Evolutionary conservation across 1,139 yeast species (phyloP).

Genomic region (Saccharomyces pastorianus): DNA sequence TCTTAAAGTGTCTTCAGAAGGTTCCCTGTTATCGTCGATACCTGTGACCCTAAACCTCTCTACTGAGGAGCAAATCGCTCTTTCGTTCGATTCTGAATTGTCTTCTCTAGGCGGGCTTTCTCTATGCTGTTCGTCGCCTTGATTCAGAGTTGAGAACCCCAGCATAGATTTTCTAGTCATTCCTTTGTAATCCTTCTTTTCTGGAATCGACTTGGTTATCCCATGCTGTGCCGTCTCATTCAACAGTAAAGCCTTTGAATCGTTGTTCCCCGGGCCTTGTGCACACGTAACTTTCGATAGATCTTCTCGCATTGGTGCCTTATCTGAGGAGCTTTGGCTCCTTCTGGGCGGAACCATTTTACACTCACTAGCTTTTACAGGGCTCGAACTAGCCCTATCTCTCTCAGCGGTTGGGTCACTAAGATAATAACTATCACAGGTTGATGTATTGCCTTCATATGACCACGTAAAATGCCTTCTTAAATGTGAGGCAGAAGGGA

Average conservation of each 20-base stretch:
- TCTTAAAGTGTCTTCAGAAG: not conserved
- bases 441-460: not conserved
- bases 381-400: not conserved
- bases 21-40: not conserved
- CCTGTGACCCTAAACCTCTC: not conserved
- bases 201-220: too few species aligned
- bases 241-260: not conserved
- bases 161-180: too few species aligned
- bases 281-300: not conserved
- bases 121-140: too few species aligned
- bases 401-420: not conserved
- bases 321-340: not conserved
- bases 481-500: not conserved
- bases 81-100: not conserved
- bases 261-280: not conserved
- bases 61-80: not conserved
- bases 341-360: not conserved
- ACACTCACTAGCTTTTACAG: not conserved
- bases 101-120: not conserved
- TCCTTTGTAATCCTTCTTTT: too few species aligned
- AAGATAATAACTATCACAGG: not conserved
- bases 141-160: too few species aligned
- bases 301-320: not conserved
- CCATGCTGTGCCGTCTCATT: too few species aligned
- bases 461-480: not conserved